These are phyloP conservation scores for Ramaria sp. DNA, from an alignment of 768 basidiomycete species.

Conservation along the genomic window DNA sequence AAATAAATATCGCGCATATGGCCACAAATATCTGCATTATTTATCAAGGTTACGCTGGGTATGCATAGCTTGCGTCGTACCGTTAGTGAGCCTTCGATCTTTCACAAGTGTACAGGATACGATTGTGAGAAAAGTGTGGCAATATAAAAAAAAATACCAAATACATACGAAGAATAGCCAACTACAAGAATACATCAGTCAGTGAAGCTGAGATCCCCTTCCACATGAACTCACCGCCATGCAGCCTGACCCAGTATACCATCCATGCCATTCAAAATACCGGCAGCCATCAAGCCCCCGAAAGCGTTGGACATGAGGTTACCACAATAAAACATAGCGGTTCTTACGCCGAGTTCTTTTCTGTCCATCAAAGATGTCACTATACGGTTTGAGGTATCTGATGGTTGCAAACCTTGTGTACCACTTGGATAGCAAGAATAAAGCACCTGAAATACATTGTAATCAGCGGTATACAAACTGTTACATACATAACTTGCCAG, in stretches of 20 bases:
- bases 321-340: conserved; percentile 60
- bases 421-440: conserved; percentile 28
- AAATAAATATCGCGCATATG: conserved; percentile 44
- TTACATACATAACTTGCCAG: conserved; percentile 25
- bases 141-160: not conserved
- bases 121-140: not conserved
- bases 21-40: conserved; percentile 27
- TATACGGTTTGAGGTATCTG: too few species aligned
- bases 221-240: conserved; percentile 45
- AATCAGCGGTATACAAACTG: not conserved
- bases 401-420: conserved; percentile 22
- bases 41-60: not conserved
- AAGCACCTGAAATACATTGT: conserved; percentile 16
- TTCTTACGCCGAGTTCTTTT: conserved; percentile 58
- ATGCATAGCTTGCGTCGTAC: not conserved
- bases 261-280: conserved; percentile 66
- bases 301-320: conserved; percentile 75
- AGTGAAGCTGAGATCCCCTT: not conserved
- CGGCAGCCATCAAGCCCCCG: conserved; percentile 68
- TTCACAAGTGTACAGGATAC: not conserved
- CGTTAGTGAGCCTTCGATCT: conserved; percentile 35
- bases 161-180: conserved; percentile 32
- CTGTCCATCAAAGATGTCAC: conserved; percentile 45
- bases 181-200: conserved; percentile 13
- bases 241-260: conserved; percentile 55